These are phyloP conservation scores for Gossypium arboreum DNA, from an alignment of 345 rosid genomes.

Conservation along the genomic window DNA sequence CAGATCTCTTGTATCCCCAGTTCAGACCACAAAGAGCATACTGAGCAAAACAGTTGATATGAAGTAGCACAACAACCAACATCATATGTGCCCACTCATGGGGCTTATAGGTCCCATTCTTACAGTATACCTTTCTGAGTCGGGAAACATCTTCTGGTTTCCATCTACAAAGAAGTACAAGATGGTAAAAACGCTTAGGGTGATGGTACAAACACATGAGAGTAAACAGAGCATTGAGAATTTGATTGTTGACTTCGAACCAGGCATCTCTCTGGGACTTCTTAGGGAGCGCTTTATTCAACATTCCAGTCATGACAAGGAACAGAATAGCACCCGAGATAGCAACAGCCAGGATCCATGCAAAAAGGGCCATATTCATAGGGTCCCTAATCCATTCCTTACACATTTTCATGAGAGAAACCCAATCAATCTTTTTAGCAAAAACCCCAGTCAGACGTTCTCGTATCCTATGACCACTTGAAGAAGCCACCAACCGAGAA, in stretches of 20 bases:
- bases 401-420: constrained; percentile 42
- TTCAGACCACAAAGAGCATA: constrained; percentile 92
- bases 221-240: constrained; percentile 84
- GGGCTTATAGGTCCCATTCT: constrained; percentile 81
- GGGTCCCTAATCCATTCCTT: constrained; percentile 78
- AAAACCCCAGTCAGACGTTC: constrained; percentile 57
- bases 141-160: constrained; percentile 50
- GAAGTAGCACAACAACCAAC: constrained; percentile 76
- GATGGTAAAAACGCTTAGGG: constrained; percentile 82
- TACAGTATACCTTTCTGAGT: constrained; percentile 81
- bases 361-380: constrained; percentile 73
- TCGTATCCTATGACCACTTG: constrained; percentile 44
- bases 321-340: constrained; percentile 91
- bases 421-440: constrained; percentile 65
- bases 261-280: constrained; percentile 73
- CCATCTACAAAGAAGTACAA: constrained; percentile 82
- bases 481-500: constrained; percentile 56
- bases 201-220: constrained; percentile 93
- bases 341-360: constrained; percentile 70
- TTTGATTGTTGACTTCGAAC: constrained; percentile 94
- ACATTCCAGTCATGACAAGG: constrained; percentile 96
- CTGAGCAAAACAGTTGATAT: constrained; percentile 90
- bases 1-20: constrained; percentile 71
- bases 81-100: constrained; percentile 86
- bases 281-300: constrained; percentile 56